phyloP scores from a whole-genome alignment of 2,329 filamentous ascomycete genomes.

The Fusarium humuli region DNA sequence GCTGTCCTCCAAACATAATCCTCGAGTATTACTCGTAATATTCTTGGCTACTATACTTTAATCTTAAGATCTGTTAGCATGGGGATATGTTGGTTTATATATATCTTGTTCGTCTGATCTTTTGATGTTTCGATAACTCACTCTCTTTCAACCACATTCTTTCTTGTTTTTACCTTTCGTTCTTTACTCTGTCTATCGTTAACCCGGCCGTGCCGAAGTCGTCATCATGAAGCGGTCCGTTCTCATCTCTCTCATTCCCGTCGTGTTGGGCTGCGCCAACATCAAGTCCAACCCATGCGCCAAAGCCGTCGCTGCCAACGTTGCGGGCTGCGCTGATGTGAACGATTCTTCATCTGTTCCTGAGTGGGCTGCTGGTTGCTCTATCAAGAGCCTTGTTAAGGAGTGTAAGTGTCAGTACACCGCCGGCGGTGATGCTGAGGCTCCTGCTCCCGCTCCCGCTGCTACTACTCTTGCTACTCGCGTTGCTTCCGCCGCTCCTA shows the following conservation, averaged over 20 bases:
- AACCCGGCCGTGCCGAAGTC: conserved; percentile 31
- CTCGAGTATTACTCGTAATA: not conserved
- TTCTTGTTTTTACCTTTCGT: conserved; percentile 11
- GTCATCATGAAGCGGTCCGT: conserved; percentile 36
- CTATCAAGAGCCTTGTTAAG: conserved; percentile 47
- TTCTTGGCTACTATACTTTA: conserved; percentile 20
- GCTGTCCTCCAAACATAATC: conserved; percentile 38
- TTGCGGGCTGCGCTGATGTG: conserved; percentile 35
- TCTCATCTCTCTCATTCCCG: conserved; percentile 41
- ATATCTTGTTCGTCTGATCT: not conserved
- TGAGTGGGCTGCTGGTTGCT: conserved; percentile 48
- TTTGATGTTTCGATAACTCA: not conserved
- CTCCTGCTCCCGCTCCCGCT: conserved; percentile 13
- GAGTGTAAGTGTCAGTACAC: conserved; percentile 49
- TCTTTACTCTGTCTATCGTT: conserved; percentile 24
- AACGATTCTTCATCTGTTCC: conserved; percentile 45
- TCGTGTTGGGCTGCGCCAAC: conserved; percentile 41
- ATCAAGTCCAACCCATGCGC: conserved; percentile 39
- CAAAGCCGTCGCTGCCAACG: conserved; percentile 32
- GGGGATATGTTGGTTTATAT: conserved; percentile 1
- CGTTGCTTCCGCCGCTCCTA: conserved; percentile 16
- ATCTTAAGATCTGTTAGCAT: conserved; percentile 13
- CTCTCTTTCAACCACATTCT: conserved; percentile 13
- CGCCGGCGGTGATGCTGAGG: conserved; percentile 31
- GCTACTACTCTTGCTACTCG: conserved; percentile 35